Evolutionary conservation across 768 basidiomycete species (phyloP).

Genomic region (Stropharia rugosoannulata): DNA sequence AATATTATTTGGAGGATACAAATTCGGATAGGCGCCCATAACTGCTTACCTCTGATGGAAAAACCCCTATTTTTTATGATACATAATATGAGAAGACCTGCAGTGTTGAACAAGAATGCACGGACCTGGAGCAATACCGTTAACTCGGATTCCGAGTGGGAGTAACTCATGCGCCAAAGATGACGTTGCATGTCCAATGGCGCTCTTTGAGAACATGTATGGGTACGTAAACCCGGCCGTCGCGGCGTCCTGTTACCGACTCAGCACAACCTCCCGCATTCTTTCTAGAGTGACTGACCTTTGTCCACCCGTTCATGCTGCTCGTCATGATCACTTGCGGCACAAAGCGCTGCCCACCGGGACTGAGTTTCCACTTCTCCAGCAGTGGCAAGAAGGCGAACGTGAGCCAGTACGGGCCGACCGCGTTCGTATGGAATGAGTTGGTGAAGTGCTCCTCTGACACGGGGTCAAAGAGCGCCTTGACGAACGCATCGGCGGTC

Average conservation of each 20-base stretch:
- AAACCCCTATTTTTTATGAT: not conserved
- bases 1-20: not conserved
- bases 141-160: slow-evolving; percentile 4
- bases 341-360: not conserved
- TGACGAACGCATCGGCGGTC: slow-evolving; percentile 2
- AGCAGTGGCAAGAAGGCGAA: slow-evolving; percentile 4
- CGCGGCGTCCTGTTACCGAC: slow-evolving; percentile 9
- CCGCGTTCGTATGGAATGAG: not conserved
- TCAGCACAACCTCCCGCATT: not conserved
- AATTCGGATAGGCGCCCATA: not conserved
- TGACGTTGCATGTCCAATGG: slow-evolving; percentile 4
- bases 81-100: not conserved
- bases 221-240: slow-evolving; percentile 5
- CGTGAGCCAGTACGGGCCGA: slow-evolving; percentile 7
- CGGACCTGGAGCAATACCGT: slow-evolving; percentile 7
- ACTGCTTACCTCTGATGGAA: slow-evolving; percentile 3
- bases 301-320: slow-evolving; percentile 9
- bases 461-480: slow-evolving; percentile 4
- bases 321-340: slow-evolving; percentile 8
- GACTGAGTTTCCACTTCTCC: slow-evolving; percentile 4
- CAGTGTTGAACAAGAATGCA: not conserved
- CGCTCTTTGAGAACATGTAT: slow-evolving; percentile 5
- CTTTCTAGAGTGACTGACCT: no score
- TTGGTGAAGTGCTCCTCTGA: not conserved
- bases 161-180: slow-evolving; percentile 4